A percentile compares a stretch with the other conserved stretches of the same genome.
These are phyloP conservation scores for Antitrichia curtipendula DNA, from an alignment of 225 moss, liverwort and hornwort species.

Conservation along the genomic window DNA sequence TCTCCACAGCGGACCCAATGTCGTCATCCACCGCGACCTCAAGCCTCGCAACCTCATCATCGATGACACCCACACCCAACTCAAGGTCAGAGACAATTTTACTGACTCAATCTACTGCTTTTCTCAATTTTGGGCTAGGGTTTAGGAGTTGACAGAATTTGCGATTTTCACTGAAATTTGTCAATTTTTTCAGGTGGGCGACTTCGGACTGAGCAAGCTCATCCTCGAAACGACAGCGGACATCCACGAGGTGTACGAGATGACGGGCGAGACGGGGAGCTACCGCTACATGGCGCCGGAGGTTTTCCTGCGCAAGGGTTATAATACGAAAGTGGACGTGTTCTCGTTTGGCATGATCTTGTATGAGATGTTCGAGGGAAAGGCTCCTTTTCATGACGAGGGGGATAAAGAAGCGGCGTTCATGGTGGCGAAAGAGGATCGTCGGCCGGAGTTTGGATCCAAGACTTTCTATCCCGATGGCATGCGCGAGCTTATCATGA, in stretches of 20 bases:
- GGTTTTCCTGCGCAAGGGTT: conserved; percentile 59
- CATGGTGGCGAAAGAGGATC: conserved; percentile 26
- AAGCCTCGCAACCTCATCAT: conserved; percentile 83
- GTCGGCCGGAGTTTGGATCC: conserved; percentile 36
- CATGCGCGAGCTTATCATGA: conserved; percentile 32
- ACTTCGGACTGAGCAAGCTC: conserved; percentile 90
- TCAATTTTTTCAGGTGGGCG: conserved; percentile 4
- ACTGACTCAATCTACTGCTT: too few relatives aligned
- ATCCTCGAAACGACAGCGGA: conserved; percentile 10
- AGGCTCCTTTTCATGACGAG: conserved; percentile 36
- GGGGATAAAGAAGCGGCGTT: conserved; percentile 61
- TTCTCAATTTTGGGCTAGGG: not conserved
- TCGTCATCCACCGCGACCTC: conserved; percentile 71
- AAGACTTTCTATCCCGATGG: conserved; percentile 36
- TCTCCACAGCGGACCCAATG: conserved; percentile 62
- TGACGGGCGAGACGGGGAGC: conserved; percentile 90
- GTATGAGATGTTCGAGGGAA: conserved; percentile 80
- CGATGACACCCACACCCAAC: conserved; percentile 35
- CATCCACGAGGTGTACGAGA: conserved; percentile 60
- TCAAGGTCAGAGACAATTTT: conserved; percentile 25
- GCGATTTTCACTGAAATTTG: not conserved
- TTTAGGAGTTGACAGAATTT: not conserved
- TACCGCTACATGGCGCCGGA: conserved; percentile 97
- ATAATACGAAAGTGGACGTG: conserved; percentile 76
- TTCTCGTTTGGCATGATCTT: conserved; percentile 75